Conservation (phyloP, 805 yeast genomes). For the Aciculoconidium aculeatum region DNA sequence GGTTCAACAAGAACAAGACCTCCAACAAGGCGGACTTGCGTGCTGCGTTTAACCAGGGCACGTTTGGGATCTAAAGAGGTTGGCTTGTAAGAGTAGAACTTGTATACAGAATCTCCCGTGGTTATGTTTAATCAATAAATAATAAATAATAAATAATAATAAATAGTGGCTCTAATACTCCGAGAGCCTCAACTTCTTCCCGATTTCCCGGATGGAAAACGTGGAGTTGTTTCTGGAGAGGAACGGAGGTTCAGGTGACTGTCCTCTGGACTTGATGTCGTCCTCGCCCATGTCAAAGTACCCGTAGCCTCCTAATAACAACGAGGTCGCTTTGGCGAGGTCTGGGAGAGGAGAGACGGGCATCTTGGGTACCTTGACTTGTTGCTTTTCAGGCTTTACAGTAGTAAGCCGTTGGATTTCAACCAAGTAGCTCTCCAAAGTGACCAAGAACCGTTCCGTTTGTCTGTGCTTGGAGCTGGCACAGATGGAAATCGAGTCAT, state of each 20-base stretch:
- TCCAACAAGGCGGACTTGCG: constrained; percentile 54
- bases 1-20: constrained; percentile 33
- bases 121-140: no score
- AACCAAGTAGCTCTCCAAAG: constrained; percentile 44
- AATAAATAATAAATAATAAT: constrained; percentile 4
- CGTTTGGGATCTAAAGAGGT: constrained; percentile 53
- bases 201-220: constrained; percentile 49
- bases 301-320: constrained; percentile 52
- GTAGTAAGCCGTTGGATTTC: constrained; percentile 36
- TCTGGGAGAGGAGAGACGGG: background rate
- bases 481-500: constrained; percentile 46
- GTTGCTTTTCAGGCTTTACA: constrained; percentile 12
- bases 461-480: constrained; percentile 58
- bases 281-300: constrained; percentile 55
- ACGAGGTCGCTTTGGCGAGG: constrained; percentile 3
- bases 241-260: constrained; percentile 51
- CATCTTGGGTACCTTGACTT: constrained; percentile 1
- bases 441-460: constrained; percentile 49
- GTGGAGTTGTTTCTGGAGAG: constrained; percentile 32
- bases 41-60: constrained; percentile 58
- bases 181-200: constrained; percentile 56
- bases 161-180: constrained; percentile 40
- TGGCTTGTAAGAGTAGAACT: no score
- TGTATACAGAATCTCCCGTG: no score
- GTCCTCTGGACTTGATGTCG: constrained; percentile 49